Percentiles rank a stretch among this genome's conserved stretches.
Evolutionary conservation across 192 early-diverging fungal species (phyloP).

Genomic region (Chytriomyces hyalinus): DNA sequence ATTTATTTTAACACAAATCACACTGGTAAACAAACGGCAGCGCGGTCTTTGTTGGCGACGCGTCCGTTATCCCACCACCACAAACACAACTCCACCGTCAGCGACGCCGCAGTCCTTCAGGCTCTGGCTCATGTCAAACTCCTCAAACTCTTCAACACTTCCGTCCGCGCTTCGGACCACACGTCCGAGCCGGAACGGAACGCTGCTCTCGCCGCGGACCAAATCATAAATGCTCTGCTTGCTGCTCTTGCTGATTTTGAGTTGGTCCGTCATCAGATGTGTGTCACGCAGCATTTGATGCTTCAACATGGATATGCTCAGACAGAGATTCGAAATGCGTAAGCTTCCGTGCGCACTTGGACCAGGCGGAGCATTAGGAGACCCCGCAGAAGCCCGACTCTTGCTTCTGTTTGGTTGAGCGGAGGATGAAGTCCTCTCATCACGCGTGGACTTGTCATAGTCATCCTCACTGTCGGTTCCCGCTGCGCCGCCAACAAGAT

Average conservation of each 20-base stretch:
- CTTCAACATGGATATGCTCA: constrained; percentile 51
- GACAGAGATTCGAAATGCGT: constrained; percentile 42
- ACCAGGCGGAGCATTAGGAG: not conserved
- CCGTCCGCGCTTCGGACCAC: constrained; percentile 10
- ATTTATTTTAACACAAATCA: not conserved
- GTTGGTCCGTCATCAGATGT: constrained; percentile 25
- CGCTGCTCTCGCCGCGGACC: constrained; percentile 32
- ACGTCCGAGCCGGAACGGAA: constrained; percentile 31
- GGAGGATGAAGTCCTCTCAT: not conserved
- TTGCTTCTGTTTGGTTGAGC: not conserved
- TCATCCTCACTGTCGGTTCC: not conserved
- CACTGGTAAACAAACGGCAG: not conserved
- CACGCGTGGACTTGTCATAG: not conserved
- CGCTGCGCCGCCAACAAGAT: not conserved
- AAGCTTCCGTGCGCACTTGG: constrained; percentile 12
- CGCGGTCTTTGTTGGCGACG: not conserved
- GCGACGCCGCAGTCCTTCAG: constrained; percentile 44
- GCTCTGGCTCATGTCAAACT: constrained; percentile 43
- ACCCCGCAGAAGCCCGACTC: not conserved
- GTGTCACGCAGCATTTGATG: constrained; percentile 42
- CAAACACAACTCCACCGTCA: constrained; percentile 42
- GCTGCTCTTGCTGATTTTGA: constrained; percentile 31
- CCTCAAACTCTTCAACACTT: constrained; percentile 31
- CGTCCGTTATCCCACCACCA: constrained; percentile 13
- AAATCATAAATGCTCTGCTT: constrained; percentile 40